Evolutionary conservation across 768 basidiomycete genomes (phyloP).

Genomic region (Plicaturopsis crispa): DNA sequence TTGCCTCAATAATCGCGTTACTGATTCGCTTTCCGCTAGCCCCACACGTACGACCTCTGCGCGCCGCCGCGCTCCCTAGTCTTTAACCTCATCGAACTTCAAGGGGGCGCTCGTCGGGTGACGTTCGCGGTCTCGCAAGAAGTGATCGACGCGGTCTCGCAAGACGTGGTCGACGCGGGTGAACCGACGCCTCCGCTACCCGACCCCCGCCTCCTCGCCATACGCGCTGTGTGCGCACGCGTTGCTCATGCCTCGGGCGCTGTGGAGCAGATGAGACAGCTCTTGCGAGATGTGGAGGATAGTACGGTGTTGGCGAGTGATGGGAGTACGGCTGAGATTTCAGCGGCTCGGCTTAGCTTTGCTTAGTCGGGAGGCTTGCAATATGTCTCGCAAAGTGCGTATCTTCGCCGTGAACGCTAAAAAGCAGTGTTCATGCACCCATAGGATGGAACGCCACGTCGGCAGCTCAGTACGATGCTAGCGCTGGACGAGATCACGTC

Average conservation of each 20-base stretch:
- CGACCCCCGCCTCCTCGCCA: conserved; percentile 11
- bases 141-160: conserved; percentile 3
- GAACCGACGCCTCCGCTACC: conserved; percentile 9
- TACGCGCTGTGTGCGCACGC: conserved; percentile 16
- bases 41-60: conserved; percentile 4
- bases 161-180: neutral
- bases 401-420: too few relatives aligned
- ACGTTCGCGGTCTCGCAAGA: conserved; percentile 10
- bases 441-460: too few relatives aligned
- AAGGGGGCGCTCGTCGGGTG: conserved; percentile 6
- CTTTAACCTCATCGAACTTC: neutral
- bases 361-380: too few relatives aligned
- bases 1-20: too few relatives aligned
- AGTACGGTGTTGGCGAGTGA: conserved; percentile 10
- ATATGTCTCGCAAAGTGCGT: too few relatives aligned
- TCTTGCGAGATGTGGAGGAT: conserved; percentile 12
- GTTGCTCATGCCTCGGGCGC: conserved; percentile 16
- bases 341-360: too few relatives aligned
- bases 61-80: too few relatives aligned
- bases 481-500: too few relatives aligned
- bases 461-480: too few relatives aligned
- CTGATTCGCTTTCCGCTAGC: neutral
- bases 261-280: conserved; percentile 10
- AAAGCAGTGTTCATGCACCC: too few relatives aligned
- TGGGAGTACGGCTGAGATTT: conserved; percentile 9